These are phyloP conservation scores for Pilasporangium apinafurcum DNA, from an alignment of 352 stramenopile species.

Conservation along the genomic window DNA sequence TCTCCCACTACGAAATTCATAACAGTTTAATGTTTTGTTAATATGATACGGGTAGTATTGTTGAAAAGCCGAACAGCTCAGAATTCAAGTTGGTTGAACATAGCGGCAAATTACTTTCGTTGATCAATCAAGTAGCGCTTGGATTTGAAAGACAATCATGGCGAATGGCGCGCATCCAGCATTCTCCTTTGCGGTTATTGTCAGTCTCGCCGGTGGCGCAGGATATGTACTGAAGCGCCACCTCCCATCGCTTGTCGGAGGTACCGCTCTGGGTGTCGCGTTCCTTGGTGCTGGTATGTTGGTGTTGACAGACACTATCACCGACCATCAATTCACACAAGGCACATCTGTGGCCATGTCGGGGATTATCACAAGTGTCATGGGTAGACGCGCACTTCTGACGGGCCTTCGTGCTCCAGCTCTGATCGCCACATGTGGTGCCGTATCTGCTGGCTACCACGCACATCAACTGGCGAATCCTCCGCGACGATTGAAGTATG, in stretches of 20 bases:
- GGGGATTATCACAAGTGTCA: slow-evolving; percentile 52
- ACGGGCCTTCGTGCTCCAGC: slow-evolving; percentile 34
- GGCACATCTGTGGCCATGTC: slow-evolving; percentile 67
- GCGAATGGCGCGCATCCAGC: slow-evolving; percentile 56
- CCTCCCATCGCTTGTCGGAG: slow-evolving; percentile 58
- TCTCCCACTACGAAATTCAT: too few species aligned
- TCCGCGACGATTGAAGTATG: slow-evolving; percentile 45
- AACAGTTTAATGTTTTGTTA: neutral
- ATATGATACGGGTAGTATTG: neutral
- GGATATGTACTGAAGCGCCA: slow-evolving; percentile 60
- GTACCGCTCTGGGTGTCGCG: slow-evolving; percentile 45
- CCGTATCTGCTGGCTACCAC: slow-evolving; percentile 64
- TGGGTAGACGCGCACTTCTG: slow-evolving; percentile 37
- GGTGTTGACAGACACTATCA: slow-evolving; percentile 64
- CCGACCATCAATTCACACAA: slow-evolving; percentile 64
- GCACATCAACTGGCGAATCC: slow-evolving; percentile 57
- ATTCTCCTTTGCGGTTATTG: slow-evolving; percentile 65
- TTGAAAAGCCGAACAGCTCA: neutral
- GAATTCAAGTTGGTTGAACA: slow-evolving; percentile 12
- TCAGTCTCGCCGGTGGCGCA: slow-evolving; percentile 50
- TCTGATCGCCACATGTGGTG: slow-evolving; percentile 37
- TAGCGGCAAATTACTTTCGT: neutral
- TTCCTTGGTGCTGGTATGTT: slow-evolving; percentile 66
- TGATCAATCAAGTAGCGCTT: neutral
- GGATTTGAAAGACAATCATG: too few species aligned